These are phyloP conservation scores for Ophiostoma fasciatum DNA, from an alignment of 2,329 filamentous ascomycete species.

Conservation along the genomic window DNA sequence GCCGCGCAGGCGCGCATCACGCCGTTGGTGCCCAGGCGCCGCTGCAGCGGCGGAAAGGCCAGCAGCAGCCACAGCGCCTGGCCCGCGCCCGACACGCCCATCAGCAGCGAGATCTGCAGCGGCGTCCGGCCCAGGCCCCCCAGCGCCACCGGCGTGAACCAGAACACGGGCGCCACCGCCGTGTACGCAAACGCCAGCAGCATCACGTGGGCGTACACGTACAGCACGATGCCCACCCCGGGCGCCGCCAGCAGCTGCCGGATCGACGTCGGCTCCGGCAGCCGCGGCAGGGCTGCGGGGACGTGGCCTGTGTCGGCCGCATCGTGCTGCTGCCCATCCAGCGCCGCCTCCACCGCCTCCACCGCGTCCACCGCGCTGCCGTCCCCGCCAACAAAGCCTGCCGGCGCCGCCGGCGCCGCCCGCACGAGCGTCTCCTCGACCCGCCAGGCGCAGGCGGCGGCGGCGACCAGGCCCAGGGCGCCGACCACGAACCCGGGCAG, in stretches of 20 bases:
- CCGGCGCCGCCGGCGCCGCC: constrained; percentile 7
- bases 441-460: constrained; percentile 36
- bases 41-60: constrained; percentile 54
- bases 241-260: constrained; percentile 44
- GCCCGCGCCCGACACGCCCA: constrained; percentile 47
- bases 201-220: constrained; percentile 50
- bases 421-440: constrained; percentile 45
- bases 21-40: constrained; percentile 48
- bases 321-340: too few relatives aligned
- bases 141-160: constrained; percentile 44
- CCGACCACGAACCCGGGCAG: constrained; percentile 47
- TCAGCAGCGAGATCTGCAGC: constrained; percentile 48
- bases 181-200: constrained; percentile 59
- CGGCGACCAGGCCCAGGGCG: constrained; percentile 35
- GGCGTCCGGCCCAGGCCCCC: constrained; percentile 53
- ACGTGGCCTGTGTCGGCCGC: too few relatives aligned
- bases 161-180: constrained; percentile 52
- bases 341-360: not conserved
- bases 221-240: constrained; percentile 51
- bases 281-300: not conserved
- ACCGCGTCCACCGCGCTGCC: too few relatives aligned
- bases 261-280: constrained; percentile 20
- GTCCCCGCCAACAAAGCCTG: not conserved
- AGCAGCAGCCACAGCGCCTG: constrained; percentile 61
- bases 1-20: constrained; percentile 43